Evolutionary conservation across 2,329 filamentous ascomycete species (phyloP).

Genomic region (Penicillium sp.): DNA sequence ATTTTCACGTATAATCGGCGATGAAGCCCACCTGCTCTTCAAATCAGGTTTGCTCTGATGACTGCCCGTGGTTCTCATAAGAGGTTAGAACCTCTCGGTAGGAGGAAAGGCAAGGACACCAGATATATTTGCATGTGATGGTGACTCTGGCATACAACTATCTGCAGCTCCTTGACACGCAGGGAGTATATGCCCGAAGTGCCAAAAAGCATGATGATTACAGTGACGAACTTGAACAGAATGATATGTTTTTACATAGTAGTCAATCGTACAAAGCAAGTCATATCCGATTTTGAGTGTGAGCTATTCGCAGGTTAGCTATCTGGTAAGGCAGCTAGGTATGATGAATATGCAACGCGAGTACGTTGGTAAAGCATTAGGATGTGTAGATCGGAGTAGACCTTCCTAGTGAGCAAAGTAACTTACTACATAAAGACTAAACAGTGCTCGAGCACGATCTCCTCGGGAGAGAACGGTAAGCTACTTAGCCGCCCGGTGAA

Average conservation of each 20-base stretch:
- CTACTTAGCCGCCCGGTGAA: slow-evolving; percentile 15
- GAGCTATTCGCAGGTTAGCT: neutral
- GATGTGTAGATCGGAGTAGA: too few relatives aligned
- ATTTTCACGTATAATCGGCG: neutral
- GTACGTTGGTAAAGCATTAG: neutral
- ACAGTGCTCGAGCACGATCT: neutral
- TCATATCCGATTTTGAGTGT: neutral
- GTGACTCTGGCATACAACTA: neutral
- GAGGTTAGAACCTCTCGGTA: neutral
- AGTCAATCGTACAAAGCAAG: neutral
- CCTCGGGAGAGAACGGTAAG: slow-evolving; percentile 17
- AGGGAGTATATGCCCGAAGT: neutral
- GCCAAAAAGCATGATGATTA: neutral
- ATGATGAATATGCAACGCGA: neutral
- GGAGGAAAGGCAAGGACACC: neutral
- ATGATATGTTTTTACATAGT: neutral
- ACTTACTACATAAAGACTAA: neutral
- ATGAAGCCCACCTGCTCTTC: neutral
- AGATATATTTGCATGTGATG: slow-evolving; percentile 6
- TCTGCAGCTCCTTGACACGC: neutral
- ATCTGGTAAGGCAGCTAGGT: neutral
- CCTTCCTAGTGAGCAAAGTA: neutral
- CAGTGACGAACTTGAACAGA: neutral
- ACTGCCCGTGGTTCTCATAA: neutral
- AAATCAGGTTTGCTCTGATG: slow-evolving; percentile 2